Conservation (phyloP, 2,329 filamentous ascomycete genomes). For the Ophiostoma perfectum region DNA sequence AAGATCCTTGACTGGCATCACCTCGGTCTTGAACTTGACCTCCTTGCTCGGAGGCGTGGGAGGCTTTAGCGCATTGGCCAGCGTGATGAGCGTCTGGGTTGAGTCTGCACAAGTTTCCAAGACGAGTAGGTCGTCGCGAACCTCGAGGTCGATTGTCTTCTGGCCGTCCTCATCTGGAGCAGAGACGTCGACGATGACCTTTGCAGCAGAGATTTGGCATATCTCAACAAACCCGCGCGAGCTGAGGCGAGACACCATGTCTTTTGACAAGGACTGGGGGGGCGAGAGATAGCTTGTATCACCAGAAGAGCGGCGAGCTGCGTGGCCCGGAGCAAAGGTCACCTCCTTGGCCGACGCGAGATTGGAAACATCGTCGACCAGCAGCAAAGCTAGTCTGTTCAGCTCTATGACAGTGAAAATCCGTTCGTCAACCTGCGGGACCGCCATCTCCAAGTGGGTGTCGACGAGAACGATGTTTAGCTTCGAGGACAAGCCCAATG, state of each 20-base stretch:
- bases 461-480: slow-evolving; percentile 73
- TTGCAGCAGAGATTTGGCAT: slow-evolving; percentile 79
- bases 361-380: slow-evolving; percentile 68
- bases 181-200: slow-evolving; percentile 57
- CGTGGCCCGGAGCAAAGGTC: slow-evolving; percentile 35
- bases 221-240: slow-evolving; percentile 76
- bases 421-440: slow-evolving; percentile 57
- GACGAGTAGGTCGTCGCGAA: slow-evolving; percentile 80
- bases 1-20: slow-evolving; percentile 81
- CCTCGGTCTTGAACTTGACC: slow-evolving; percentile 78
- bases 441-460: slow-evolving; percentile 61
- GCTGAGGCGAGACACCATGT: slow-evolving; percentile 53
- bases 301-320: slow-evolving; percentile 20
- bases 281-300: slow-evolving; percentile 25
- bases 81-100: slow-evolving; percentile 79
- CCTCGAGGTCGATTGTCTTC: slow-evolving; percentile 69
- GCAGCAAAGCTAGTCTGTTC: slow-evolving; percentile 73
- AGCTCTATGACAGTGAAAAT: slow-evolving; percentile 62
- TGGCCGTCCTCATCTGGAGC: slow-evolving; percentile 48
- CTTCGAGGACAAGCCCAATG: slow-evolving; percentile 68
- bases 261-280: slow-evolving; percentile 36
- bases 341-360: slow-evolving; percentile 35
- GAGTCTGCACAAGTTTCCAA: slow-evolving; percentile 96
- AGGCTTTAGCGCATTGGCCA: slow-evolving; percentile 74
- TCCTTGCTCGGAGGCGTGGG: slow-evolving; percentile 77